Percentiles rank a stretch among this genome's conserved stretches.
Evolutionary conservation across 2,329 filamentous ascomycete species (phyloP).

Genomic region (Colletotrichum spinosum): DNA sequence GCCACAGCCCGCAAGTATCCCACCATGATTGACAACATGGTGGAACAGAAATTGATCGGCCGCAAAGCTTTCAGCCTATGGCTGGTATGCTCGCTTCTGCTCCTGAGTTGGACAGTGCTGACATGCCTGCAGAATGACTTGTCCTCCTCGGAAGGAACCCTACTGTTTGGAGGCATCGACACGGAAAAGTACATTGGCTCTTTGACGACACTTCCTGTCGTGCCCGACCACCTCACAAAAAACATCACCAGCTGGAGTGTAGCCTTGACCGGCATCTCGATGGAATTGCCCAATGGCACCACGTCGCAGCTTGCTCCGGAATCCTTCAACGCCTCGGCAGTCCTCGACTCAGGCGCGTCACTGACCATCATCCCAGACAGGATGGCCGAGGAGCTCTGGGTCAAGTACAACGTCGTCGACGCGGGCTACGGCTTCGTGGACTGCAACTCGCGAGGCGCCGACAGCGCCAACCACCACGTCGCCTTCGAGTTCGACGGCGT

Average conservation of each 20-base stretch:
- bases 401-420: constrained; percentile 64
- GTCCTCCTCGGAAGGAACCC: constrained; percentile 71
- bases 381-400: constrained; percentile 66
- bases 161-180: constrained; percentile 83
- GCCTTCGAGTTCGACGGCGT: constrained; percentile 54
- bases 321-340: constrained; percentile 61
- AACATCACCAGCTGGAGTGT: constrained; percentile 55
- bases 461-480: constrained; percentile 49
- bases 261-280: constrained; percentile 48
- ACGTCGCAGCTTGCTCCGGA: constrained; percentile 46
- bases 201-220: constrained; percentile 71
- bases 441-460: constrained; percentile 56
- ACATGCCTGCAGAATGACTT: constrained; percentile 46
- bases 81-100: constrained; percentile 51
- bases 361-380: constrained; percentile 73
- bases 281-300: constrained; percentile 44
- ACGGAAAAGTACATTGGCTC: constrained; percentile 71
- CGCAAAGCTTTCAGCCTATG: constrained; percentile 77
- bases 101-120: neutral
- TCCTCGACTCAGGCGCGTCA: constrained; percentile 78
- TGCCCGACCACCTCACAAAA: constrained; percentile 48
- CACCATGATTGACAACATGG: constrained; percentile 74
- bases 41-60: constrained; percentile 70
- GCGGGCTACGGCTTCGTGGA: constrained; percentile 70
- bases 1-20: constrained; percentile 57